A percentile compares a stretch with the other conserved stretches of the same genome.
Conservation (phyloP, 768 basidiomycete species). For the Mycena galericulata region DNA sequence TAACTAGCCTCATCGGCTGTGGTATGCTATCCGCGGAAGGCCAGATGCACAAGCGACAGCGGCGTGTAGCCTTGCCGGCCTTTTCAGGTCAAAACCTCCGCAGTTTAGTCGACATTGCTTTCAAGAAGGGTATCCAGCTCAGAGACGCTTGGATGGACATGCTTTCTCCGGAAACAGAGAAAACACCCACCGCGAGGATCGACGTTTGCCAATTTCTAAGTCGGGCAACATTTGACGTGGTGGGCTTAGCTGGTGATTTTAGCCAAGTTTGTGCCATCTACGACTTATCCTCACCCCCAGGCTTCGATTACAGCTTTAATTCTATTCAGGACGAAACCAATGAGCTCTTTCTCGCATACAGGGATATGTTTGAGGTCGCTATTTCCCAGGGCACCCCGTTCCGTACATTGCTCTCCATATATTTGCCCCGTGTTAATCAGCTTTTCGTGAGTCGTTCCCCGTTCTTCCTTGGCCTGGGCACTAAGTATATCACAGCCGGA, state of each 20-base stretch:
- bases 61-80: constrained; percentile 80
- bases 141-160: constrained; percentile 71
- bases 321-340: constrained; percentile 85
- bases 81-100: constrained; percentile 86
- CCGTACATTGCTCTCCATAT: constrained; percentile 63
- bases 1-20: constrained; percentile 83
- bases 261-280: not conserved
- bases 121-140: constrained; percentile 73
- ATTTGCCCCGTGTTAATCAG: constrained; percentile 65
- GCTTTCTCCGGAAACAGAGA: constrained; percentile 41
- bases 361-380: constrained; percentile 85
- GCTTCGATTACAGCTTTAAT: constrained; percentile 90
- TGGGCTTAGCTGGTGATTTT: constrained; percentile 83
- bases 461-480: not conserved
- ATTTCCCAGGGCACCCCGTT: constrained; percentile 66
- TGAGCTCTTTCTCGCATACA: constrained; percentile 82
- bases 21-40: constrained; percentile 89
- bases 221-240: constrained; percentile 90
- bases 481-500: constrained; percentile 61
- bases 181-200: constrained; percentile 53
- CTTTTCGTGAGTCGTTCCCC: constrained; percentile 60
- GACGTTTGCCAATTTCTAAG: constrained; percentile 88
- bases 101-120: constrained; percentile 77
- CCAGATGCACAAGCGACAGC: constrained; percentile 81
- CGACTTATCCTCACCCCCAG: constrained; percentile 54